Percentiles rank a stretch among this genome's conserved stretches.
phyloP scores from a whole-genome alignment of 2,329 filamentous ascomycete genomes.

The Macrophomina pseudophaseolina region DNA sequence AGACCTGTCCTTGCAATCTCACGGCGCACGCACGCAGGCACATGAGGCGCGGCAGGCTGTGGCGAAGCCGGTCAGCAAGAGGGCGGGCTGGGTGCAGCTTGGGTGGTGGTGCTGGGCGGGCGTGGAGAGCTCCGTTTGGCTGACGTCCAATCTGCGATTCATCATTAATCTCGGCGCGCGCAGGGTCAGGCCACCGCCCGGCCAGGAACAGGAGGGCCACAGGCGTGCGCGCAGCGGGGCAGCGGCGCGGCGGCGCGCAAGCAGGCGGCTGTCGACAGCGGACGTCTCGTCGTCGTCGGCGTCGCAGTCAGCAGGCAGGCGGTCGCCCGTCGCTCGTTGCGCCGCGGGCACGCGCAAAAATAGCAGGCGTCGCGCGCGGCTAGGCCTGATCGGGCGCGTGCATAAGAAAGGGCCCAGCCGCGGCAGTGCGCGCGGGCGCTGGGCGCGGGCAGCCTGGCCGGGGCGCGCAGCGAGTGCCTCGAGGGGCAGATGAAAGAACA shows the following conservation, averaged over 20 bases:
- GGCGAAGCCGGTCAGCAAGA: conserved; percentile 18
- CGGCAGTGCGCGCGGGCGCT: conserved; percentile 7
- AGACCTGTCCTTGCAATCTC: conserved; percentile 22
- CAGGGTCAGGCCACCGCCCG: conserved; percentile 20
- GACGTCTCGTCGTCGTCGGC: neutral
- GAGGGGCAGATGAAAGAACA: neutral
- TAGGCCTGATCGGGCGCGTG: conserved; percentile 11
- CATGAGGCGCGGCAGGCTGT: conserved; percentile 16
- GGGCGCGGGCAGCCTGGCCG: neutral
- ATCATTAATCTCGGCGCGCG: conserved; percentile 21
- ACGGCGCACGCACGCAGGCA: conserved; percentile 7
- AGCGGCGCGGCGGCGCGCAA: neutral
- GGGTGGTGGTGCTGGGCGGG: neutral
- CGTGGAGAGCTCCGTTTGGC: conserved; percentile 20
- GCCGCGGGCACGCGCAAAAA: conserved; percentile 2
- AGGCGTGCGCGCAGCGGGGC: neutral
- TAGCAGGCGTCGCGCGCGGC: conserved; percentile 2
- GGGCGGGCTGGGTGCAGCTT: neutral
- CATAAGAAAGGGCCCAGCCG: conserved; percentile 1
- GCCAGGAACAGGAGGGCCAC: conserved; percentile 4
- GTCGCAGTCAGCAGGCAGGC: neutral
- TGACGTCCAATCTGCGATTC: conserved; percentile 19
- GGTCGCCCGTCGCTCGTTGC: neutral
- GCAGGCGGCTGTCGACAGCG: neutral
- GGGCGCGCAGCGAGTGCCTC: no score